Percentiles rank a stretch among this genome's conserved stretches.
Evolutionary conservation across 441 rosid genomes (phyloP).

Genomic region (Cnidoscolus chayamansa): DNA sequence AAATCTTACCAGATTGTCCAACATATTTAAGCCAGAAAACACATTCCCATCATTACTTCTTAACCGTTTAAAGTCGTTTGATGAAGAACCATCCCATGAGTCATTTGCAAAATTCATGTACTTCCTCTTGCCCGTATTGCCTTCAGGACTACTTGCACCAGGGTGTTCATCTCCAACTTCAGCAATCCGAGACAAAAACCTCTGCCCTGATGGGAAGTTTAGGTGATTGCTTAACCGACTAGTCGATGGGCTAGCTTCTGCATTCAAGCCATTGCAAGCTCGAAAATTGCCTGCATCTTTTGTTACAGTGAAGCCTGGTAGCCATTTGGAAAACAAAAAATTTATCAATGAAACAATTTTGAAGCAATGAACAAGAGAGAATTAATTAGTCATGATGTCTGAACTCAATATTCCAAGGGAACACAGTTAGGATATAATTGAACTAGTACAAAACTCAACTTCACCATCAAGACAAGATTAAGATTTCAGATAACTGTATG

Average conservation of each 20-base stretch:
- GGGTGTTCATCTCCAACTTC: conserved; percentile 39
- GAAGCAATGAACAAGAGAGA: background rate
- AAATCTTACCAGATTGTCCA: conserved; percentile 35
- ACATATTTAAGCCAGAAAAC: conserved; percentile 24
- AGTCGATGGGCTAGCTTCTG: conserved; percentile 32
- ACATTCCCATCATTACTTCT: conserved; percentile 27
- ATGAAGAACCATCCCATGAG: conserved; percentile 34
- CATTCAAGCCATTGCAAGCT: conserved; percentile 30
- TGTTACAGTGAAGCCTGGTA: conserved; percentile 34
- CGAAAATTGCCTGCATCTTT: conserved; percentile 30
- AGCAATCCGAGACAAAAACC: conserved; percentile 41
- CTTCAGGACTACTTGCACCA: conserved; percentile 22
- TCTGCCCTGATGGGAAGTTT: conserved; percentile 40
- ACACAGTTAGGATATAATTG: conserved; percentile 3
- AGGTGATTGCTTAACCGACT: conserved; percentile 31
- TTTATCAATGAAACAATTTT: conserved; percentile 6
- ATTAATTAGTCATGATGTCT: background rate
- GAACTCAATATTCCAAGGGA: background rate
- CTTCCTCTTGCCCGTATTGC: conserved; percentile 20
- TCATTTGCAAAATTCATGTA: conserved; percentile 30
- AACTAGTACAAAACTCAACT: background rate
- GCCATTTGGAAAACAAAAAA: background rate
- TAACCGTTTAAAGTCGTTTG: conserved; percentile 28
- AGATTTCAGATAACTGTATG: background rate
- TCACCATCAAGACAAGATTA: conserved; percentile 3